A percentile compares a stretch with the other conserved stretches of the same genome.
These are phyloP conservation scores for Wallacemonas rigidus DNA, from an alignment of 208 protist species.

Conservation along the genomic window DNA sequence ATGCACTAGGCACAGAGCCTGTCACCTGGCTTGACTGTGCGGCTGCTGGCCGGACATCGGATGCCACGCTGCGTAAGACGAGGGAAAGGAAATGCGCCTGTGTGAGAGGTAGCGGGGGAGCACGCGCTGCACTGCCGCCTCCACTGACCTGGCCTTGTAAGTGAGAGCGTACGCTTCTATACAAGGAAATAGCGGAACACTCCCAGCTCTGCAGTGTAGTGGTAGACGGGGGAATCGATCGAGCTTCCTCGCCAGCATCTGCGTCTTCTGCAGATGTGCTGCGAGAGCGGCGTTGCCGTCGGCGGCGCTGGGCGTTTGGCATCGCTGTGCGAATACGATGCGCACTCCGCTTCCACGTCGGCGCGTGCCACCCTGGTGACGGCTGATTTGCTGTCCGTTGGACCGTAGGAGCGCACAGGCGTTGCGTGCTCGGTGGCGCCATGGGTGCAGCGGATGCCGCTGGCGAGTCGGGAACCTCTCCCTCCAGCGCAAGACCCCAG, in stretches of 20 bases:
- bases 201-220: neutral
- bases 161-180: neutral
- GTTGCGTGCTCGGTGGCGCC: too few species aligned
- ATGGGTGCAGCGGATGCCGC: neutral
- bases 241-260: neutral
- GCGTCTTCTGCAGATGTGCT: neutral
- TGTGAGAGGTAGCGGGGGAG: neutral
- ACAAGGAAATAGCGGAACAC: neutral
- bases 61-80: neutral
- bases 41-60: neutral
- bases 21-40: too few species aligned
- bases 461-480: neutral
- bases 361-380: too few species aligned
- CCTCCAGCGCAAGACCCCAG: neutral
- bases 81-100: constrained; percentile 9
- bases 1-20: too few species aligned
- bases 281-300: neutral
- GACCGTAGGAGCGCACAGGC: too few species aligned
- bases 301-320: neutral
- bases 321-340: neutral
- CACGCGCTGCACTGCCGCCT: neutral
- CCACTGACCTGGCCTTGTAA: too few species aligned
- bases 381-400: too few species aligned
- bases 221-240: neutral
- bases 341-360: too few species aligned